phyloP scores from a whole-genome alignment of 139 green algal genomes.

The Chlamydomonas eustigma region DNA sequence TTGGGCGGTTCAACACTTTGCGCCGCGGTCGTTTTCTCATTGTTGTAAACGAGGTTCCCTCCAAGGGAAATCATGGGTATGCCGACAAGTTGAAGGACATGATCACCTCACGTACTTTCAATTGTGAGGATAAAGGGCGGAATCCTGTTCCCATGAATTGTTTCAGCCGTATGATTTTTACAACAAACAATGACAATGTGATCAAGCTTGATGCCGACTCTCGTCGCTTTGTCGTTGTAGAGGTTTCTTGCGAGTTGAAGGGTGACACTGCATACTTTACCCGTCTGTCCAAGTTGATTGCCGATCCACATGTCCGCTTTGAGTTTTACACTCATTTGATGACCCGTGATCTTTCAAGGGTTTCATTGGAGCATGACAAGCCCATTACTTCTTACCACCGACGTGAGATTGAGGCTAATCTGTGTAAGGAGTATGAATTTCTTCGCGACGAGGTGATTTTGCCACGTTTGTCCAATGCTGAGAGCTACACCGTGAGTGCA shows the following conservation, averaged over 20 bases:
- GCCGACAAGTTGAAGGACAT: conserved; percentile 3
- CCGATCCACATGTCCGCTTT: background rate
- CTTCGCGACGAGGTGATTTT: background rate
- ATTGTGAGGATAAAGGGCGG: background rate
- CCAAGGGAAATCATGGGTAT: background rate
- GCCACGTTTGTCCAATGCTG: background rate
- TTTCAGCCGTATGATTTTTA: conserved; percentile 9
- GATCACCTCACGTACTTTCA: background rate
- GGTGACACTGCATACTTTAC: conserved; percentile 12
- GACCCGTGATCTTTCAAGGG: background rate
- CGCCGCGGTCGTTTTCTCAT: background rate
- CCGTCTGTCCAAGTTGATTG: background rate
- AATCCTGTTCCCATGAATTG: background rate
- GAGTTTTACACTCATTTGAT: conserved; percentile 12
- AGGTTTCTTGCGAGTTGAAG: conserved; percentile 5
- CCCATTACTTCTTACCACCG: background rate
- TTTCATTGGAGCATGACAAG: background rate
- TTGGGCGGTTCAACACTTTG: background rate
- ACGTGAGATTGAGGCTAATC: background rate
- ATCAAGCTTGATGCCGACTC: conserved; percentile 5
- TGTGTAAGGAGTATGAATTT: conserved; percentile 7
- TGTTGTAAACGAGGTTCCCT: background rate
- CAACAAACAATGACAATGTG: conserved; percentile 3
- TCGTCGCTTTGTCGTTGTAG: background rate
- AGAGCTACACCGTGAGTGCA: background rate